Evolutionary conservation across 108 stramenopile species (phyloP).

Genomic region (Aurantiochytrium sp.): DNA sequence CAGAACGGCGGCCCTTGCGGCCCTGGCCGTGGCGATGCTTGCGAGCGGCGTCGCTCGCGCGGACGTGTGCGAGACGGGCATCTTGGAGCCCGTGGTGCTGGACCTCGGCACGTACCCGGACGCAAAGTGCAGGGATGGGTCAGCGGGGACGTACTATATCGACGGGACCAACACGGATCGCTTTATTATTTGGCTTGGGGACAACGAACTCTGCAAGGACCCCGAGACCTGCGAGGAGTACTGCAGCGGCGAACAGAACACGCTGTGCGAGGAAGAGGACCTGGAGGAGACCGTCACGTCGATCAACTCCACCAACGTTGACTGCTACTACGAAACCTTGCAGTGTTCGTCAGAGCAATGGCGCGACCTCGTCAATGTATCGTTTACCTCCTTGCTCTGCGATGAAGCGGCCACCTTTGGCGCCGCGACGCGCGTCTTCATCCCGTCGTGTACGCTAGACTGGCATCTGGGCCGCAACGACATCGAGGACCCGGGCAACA

Average conservation of each 20-base stretch:
- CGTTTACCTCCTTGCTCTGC: background rate
- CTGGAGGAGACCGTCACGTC: background rate
- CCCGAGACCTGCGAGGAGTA: background rate
- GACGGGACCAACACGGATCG: background rate
- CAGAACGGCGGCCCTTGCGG: too few species aligned
- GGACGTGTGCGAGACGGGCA: background rate
- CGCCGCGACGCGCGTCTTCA: background rate
- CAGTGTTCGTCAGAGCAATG: background rate
- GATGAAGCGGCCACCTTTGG: background rate
- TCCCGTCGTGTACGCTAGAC: background rate
- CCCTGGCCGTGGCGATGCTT: too few species aligned
- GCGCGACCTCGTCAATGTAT: background rate
- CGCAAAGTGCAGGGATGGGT: background rate
- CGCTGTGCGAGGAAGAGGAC: background rate
- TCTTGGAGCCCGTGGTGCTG: background rate
- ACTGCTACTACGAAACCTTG: background rate
- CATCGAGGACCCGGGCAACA: background rate
- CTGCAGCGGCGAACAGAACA: background rate
- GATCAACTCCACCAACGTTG: background rate
- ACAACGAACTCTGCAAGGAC: background rate
- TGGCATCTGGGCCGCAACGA: background rate
- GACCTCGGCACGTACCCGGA: background rate
- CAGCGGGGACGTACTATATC: background rate
- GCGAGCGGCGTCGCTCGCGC: too few species aligned
- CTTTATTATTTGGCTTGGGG: slow-evolving; percentile 18